phyloP scores from a whole-genome alignment of 2,329 filamentous ascomycete species.

The Sphaerulina musiva region DNA sequence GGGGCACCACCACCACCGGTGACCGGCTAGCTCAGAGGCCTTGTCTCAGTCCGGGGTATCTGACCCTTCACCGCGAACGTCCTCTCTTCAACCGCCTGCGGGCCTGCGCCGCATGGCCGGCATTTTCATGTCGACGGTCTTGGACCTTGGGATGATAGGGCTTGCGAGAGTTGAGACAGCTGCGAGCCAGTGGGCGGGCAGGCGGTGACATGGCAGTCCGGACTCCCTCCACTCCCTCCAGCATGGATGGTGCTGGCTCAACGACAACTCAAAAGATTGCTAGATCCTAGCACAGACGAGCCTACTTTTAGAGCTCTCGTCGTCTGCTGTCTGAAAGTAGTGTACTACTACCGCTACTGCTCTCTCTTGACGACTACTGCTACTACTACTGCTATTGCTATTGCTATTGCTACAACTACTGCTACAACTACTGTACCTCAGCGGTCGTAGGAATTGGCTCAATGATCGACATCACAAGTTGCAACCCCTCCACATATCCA shows the following conservation, averaged over 20 bases:
- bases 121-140: not conserved
- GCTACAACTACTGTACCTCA: not conserved
- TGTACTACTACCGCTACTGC: not conserved
- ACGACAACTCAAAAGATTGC: not conserved
- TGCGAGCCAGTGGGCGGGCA: not conserved
- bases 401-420: too few species aligned
- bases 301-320: constrained; percentile 1
- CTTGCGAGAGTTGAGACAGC: too few species aligned
- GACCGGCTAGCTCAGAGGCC: not conserved
- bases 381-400: too few species aligned
- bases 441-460: not conserved
- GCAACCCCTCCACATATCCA: not conserved
- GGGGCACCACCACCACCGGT: not conserved
- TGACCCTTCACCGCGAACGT: not conserved
- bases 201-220: not conserved
- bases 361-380: too few species aligned
- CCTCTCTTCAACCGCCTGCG: too few species aligned
- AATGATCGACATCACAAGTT: not conserved
- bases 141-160: not conserved
- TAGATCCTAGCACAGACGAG: not conserved
- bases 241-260: not conserved
- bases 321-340: not conserved
- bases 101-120: not conserved
- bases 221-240: not conserved
- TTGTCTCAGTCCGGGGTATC: constrained; percentile 1